Conservation (phyloP, 164 flowering plant species). For the Liriodendron chinense region DNA sequence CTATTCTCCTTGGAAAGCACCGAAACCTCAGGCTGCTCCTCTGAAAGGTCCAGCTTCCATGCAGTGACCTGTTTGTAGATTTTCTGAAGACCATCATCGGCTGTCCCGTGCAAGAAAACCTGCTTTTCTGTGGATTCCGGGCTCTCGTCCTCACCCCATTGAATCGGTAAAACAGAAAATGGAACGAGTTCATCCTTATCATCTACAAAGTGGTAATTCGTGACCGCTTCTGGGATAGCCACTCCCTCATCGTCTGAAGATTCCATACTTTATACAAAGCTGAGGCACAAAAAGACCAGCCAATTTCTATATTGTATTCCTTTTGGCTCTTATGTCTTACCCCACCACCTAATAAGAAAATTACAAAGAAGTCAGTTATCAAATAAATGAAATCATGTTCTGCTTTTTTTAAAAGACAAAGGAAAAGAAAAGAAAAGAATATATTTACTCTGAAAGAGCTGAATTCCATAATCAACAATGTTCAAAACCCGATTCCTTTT, state of each 20-base stretch:
- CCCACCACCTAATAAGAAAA: too few relatives aligned
- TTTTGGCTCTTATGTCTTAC: background rate
- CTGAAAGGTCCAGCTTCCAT: slow-evolving; percentile 67
- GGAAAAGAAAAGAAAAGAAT: too few relatives aligned
- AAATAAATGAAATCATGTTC: too few relatives aligned
- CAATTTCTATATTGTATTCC: background rate
- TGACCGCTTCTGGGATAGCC: slow-evolving; percentile 33
- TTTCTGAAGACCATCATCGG: slow-evolving; percentile 42
- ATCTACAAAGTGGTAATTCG: slow-evolving; percentile 44
- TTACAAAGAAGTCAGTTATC: too few relatives aligned
- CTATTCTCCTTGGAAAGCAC: slow-evolving; percentile 52
- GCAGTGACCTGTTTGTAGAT: slow-evolving; percentile 56
- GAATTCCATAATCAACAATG: too few relatives aligned
- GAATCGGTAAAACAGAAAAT: slow-evolving; percentile 53
- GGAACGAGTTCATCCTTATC: slow-evolving; percentile 30
- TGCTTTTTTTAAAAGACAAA: too few relatives aligned
- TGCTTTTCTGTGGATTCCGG: slow-evolving; percentile 7
- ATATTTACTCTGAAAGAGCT: too few relatives aligned
- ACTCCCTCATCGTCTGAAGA: slow-evolving; percentile 71
- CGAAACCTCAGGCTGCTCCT: slow-evolving; percentile 46
- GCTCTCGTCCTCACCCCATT: slow-evolving; percentile 28
- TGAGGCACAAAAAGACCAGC: background rate
- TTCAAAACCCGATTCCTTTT: too few relatives aligned
- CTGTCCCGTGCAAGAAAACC: slow-evolving; percentile 44
- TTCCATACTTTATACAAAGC: slow-evolving; percentile 29